Evolutionary conservation across 2,329 filamentous ascomycete species (phyloP).

Genomic region (Claviceps sp.): DNA sequence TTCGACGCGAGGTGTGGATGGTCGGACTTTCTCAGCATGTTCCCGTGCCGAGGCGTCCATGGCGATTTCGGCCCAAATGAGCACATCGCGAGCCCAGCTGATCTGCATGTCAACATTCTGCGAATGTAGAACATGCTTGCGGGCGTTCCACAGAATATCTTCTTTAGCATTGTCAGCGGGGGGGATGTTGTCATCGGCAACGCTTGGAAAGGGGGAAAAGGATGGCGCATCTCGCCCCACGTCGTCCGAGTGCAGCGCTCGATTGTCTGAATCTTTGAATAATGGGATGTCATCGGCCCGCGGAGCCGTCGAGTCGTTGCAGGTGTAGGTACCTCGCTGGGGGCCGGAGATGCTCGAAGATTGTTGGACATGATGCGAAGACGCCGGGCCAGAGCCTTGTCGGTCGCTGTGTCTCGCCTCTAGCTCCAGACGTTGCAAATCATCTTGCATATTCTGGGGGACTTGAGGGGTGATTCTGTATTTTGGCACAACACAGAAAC

Average conservation of each 20-base stretch:
- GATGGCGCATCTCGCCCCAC: constrained; percentile 50
- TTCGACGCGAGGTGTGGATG: constrained; percentile 73
- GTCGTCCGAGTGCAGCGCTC: constrained; percentile 23
- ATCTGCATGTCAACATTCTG: constrained; percentile 95
- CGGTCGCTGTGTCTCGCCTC: constrained; percentile 44
- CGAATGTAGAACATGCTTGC: constrained; percentile 73
- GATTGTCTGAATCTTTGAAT: constrained; percentile 25
- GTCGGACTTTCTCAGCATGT: constrained; percentile 36
- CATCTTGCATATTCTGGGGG: constrained; percentile 91
- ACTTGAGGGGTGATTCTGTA: constrained; percentile 85
- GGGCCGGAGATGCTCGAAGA: constrained; percentile 29
- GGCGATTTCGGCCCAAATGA: constrained; percentile 77
- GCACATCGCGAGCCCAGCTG: constrained; percentile 86
- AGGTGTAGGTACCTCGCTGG: constrained; percentile 10
- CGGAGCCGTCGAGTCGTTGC: constrained; percentile 1
- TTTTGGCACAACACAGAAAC: constrained; percentile 13
- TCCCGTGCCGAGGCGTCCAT: constrained; percentile 64
- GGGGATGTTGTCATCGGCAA: constrained; percentile 77
- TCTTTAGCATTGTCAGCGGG: constrained; percentile 92
- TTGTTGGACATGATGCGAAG: constrained; percentile 27
- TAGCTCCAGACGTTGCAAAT: constrained; percentile 79
- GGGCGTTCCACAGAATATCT: constrained; percentile 71
- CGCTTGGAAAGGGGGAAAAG: constrained; percentile 84
- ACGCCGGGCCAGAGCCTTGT: constrained; percentile 18
- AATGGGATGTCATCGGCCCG: constrained; percentile 22